Conservation (phyloP, 345 rosid genomes). For the Pistacia integerrima region DNA sequence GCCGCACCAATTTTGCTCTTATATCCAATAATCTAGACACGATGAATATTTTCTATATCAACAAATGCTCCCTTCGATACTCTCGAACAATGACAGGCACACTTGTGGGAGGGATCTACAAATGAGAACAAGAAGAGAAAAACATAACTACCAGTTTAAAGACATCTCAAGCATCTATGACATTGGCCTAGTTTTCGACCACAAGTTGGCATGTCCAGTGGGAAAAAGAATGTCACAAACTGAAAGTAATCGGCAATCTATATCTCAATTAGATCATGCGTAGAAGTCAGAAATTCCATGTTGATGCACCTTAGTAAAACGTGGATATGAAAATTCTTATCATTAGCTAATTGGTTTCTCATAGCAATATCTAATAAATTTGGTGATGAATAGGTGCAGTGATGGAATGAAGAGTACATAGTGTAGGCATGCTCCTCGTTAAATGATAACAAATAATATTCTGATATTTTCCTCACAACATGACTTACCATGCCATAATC, state of each 20-base stretch:
- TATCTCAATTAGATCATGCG: too few species aligned
- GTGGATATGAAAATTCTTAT: neutral
- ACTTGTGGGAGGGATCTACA: conserved; percentile 76
- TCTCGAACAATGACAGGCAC: conserved; percentile 80
- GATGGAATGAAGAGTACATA: neutral
- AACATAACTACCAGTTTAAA: neutral
- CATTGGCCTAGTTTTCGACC: neutral
- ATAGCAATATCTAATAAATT: too few species aligned
- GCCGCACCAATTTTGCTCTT: conserved; percentile 1
- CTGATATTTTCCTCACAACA: neutral
- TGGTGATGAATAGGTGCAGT: neutral
- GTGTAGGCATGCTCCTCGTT: neutral
- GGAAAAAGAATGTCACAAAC: neutral
- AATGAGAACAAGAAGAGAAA: neutral
- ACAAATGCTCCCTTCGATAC: conserved; percentile 57
- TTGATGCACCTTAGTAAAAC: too few species aligned
- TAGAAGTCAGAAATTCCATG: too few species aligned
- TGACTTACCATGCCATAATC: conserved; percentile 80
- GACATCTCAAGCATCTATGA: neutral
- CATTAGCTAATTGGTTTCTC: neutral
- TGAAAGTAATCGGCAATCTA: neutral
- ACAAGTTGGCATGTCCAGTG: neutral
- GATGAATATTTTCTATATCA: conserved; percentile 38
- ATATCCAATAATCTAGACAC: neutral
- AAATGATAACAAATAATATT: neutral